A percentile compares a stretch with the other conserved stretches of the same genome.
phyloP scores from a whole-genome alignment of 2,329 filamentous ascomycete genomes.

The Ceratocystis cacaofunesta region DNA sequence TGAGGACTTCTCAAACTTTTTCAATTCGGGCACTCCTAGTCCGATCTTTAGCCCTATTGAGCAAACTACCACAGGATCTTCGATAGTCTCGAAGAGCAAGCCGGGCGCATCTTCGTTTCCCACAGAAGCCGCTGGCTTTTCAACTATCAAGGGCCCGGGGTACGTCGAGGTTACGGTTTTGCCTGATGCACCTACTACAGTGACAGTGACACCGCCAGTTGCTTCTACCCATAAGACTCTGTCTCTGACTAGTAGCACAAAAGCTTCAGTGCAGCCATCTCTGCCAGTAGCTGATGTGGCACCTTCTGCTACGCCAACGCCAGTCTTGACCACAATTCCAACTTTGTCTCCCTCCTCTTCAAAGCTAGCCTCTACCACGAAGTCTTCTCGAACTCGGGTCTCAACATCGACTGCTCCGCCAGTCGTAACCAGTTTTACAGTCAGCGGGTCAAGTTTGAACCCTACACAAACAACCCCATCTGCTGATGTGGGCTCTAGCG shows the following conservation, averaged over 20 bases:
- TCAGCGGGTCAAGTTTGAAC: not conserved
- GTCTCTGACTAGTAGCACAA: not conserved
- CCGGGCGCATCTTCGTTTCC: not conserved
- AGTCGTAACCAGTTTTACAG: not conserved
- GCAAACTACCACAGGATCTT: not conserved
- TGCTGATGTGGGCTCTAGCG: not conserved
- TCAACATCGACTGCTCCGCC: not conserved
- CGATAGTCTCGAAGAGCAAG: not conserved
- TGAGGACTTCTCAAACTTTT: constrained; percentile 8
- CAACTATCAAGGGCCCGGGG: not conserved
- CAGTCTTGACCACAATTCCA: not conserved
- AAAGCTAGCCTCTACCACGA: not conserved
- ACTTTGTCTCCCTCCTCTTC: not conserved
- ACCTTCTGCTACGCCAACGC: not conserved
- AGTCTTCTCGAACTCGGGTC: not conserved
- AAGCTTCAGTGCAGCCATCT: not conserved
- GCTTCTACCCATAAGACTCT: not conserved
- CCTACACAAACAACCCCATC: not conserved
- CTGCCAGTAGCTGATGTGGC: not conserved
- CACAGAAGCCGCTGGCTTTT: not conserved
- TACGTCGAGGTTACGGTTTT: constrained; percentile 2
- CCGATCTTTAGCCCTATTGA: constrained; percentile 11
- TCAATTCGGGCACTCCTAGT: constrained; percentile 13
- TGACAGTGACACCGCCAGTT: not conserved
- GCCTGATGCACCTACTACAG: constrained; percentile 1